A percentile compares a stretch with the other conserved stretches of the same genome.
phyloP scores from a whole-genome alignment of 257 asterid species.

The Lycium ferocissimum region DNA sequence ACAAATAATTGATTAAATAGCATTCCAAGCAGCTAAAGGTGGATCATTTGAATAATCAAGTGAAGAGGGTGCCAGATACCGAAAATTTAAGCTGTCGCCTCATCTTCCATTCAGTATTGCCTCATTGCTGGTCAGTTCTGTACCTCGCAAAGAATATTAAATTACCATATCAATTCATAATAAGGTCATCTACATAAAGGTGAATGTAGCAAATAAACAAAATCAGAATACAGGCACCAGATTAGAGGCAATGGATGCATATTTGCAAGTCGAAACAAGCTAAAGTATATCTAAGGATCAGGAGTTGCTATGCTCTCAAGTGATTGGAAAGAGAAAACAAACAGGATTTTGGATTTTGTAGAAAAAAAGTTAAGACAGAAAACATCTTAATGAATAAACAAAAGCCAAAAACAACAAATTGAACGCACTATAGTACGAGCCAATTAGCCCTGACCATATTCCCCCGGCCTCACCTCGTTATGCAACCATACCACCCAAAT shows the following conservation, averaged over 20 bases:
- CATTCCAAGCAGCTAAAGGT: neutral
- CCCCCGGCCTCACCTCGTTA: neutral
- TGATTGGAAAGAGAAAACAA: neutral
- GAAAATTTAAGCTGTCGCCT: slow-evolving; percentile 14
- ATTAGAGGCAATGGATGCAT: neutral
- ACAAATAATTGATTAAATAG: no score
- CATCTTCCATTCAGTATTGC: slow-evolving; percentile 31
- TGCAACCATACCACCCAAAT: neutral
- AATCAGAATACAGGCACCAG: neutral
- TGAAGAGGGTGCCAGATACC: neutral
- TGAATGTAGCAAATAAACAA: neutral
- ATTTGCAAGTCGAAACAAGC: neutral
- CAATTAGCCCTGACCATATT: neutral
- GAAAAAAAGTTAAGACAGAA: neutral
- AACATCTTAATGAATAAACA: neutral
- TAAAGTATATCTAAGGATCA: neutral
- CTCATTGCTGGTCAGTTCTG: slow-evolving; percentile 39
- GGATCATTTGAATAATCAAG: neutral
- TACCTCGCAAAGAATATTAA: slow-evolving; percentile 39
- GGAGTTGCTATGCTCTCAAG: neutral
- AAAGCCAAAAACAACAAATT: neutral
- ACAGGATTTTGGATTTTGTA: neutral
- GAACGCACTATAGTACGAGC: neutral
- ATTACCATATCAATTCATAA: neutral
- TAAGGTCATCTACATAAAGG: neutral